phyloP scores from a whole-genome alignment of 2,329 filamentous ascomycete genomes.

The Cordyceps fumosorosea region DNA sequence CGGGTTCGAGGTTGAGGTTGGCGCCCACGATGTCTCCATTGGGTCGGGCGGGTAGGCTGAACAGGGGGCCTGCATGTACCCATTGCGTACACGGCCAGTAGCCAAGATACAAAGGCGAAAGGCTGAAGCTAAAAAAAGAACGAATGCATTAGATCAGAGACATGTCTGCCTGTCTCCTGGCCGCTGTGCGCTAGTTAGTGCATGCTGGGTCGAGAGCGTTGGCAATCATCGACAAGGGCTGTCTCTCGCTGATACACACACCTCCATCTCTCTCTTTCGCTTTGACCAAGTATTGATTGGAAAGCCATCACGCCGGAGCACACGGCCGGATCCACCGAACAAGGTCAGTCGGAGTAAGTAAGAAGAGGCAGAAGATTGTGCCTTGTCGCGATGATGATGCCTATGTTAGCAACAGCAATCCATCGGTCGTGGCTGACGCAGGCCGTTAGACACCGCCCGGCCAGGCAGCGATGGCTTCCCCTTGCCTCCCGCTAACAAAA shows the following conservation, averaged over 20 bases:
- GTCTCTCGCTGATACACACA: neutral
- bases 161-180: neutral
- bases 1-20: neutral
- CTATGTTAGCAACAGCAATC: neutral
- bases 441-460: neutral
- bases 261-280: neutral
- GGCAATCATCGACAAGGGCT: neutral
- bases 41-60: conserved; percentile 5
- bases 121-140: conserved; percentile 5
- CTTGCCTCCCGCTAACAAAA: neutral
- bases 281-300: neutral
- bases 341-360: neutral
- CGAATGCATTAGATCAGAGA: neutral
- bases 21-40: conserved; percentile 3
- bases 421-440: neutral
- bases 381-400: too few species aligned
- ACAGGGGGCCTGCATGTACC: neutral
- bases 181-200: conserved; percentile 6
- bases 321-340: conserved; percentile 4
- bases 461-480: neutral
- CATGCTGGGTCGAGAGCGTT: neutral
- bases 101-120: neutral
- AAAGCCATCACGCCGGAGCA: conserved; percentile 4
- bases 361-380: neutral
- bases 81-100: neutral